Evolutionary conservation across 257 asterid species (phyloP), one percentile per base, ranked within the genome.

Genomic region (Jaltomata sinuosa): DNA sequence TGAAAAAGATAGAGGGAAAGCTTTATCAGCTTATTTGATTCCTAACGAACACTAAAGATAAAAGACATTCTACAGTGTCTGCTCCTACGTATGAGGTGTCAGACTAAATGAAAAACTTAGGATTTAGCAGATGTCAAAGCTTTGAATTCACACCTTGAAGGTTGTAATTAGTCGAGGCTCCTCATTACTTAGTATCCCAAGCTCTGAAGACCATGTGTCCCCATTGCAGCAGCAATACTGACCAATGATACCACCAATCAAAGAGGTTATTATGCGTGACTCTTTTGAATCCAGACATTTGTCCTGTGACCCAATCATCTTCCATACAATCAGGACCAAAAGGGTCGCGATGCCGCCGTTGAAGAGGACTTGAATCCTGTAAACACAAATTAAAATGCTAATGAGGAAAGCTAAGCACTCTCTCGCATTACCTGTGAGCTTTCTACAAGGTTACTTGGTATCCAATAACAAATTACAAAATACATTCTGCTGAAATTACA

Each of bases 121-220:
- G 64, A 77, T 2, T 77, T 25, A 65, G 38, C 4, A 1, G 80
- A 82, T 62, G 77, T 68, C 19, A 71, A 45, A 81, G 87, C 57
- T 42, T 47, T 8, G 85, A 54, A 25, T 71, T 38, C 64, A 72
- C 62, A 96, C 99, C 99, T 94, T 94, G 90, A 94, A 92, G 79
- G 95, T 93, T 14, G 98, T 96, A 79, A 96, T 90, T 42, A 96
- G 74, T 11, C 94, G 93, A 77, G 99, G 98, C 87, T 93, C 98
- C 77, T 93, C 99, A 27, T 92, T 88, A 64, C 99, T 96, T 61
- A 96, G 96, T 87, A 96, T 89, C 88, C 99, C 99, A 80, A 96
- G 98, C 87, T 96, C 99, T 11, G 99, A 96, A 8, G 99, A 96
- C 99, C 99, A 96, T 2, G 99, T 96, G 89, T 96, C 99, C 47